Conservation (phyloP, 192 early-diverging fungal genomes). For the Podila clonocystis region DNA sequence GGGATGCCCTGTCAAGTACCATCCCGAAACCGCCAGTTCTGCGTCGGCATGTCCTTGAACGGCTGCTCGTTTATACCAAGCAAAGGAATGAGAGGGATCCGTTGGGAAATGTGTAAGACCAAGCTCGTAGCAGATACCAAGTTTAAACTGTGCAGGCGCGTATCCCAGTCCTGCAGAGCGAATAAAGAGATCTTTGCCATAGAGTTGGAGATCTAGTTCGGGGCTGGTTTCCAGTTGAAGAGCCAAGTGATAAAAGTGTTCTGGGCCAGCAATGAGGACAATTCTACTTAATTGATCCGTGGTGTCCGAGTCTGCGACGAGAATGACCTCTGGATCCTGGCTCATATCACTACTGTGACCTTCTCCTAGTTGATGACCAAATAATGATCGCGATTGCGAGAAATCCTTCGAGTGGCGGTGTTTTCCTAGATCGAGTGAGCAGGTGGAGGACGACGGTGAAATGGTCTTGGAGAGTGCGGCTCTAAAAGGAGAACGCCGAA, state of each 20-base stretch:
- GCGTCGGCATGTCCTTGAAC: constrained; percentile 71
- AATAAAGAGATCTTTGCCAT: constrained; percentile 63
- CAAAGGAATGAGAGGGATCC: constrained; percentile 59
- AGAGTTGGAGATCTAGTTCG: constrained; percentile 27
- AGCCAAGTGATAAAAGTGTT: constrained; percentile 46
- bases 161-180: constrained; percentile 71
- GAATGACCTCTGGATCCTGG: neutral
- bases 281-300: constrained; percentile 23
- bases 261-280: constrained; percentile 32
- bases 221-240: constrained; percentile 43
- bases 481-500: neutral
- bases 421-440: neutral
- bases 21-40: constrained; percentile 64
- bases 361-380: neutral
- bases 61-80: constrained; percentile 73
- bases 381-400: neutral
- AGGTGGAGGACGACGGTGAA: neutral
- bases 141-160: constrained; percentile 64
- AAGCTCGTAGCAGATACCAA: constrained; percentile 68
- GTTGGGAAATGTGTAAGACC: constrained; percentile 57
- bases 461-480: neutral
- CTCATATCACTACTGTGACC: neutral
- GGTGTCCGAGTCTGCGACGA: constrained; percentile 17
- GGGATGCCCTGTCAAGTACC: constrained; percentile 68
- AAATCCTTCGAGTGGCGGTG: neutral